Evolutionary conservation across 202 grass and related monocot genomes (phyloP).

Genomic region (Sporobolus alterniflorus): DNA sequence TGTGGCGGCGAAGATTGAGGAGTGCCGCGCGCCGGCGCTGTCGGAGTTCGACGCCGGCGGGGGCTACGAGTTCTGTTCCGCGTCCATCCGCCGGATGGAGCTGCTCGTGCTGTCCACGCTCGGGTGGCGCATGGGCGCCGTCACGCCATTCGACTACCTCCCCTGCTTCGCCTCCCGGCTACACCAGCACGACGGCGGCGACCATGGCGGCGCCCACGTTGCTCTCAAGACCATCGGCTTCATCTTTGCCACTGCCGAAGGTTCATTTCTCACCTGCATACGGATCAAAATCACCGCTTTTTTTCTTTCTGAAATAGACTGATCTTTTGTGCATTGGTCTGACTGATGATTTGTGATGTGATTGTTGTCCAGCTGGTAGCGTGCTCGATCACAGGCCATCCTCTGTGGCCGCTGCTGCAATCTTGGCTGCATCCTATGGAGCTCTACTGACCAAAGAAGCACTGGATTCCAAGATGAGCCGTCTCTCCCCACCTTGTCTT

Average conservation of each 20-base stretch:
- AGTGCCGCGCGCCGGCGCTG: slow-evolving; percentile 61
- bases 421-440: slow-evolving; percentile 72
- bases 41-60: slow-evolving; percentile 60
- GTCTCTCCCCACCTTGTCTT: slow-evolving; percentile 56
- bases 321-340: slow-evolving; percentile 25
- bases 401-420: slow-evolving; percentile 76
- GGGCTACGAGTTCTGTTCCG: slow-evolving; percentile 63
- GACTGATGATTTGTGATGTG: slow-evolving; percentile 9
- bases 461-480: slow-evolving; percentile 65
- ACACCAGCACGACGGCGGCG: slow-evolving; percentile 42
- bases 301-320: neutral
- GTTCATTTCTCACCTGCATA: slow-evolving; percentile 1
- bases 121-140: slow-evolving; percentile 78
- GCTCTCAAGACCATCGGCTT: slow-evolving; percentile 47
- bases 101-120: slow-evolving; percentile 86
- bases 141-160: slow-evolving; percentile 88
- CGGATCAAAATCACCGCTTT: neutral
- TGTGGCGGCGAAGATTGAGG: slow-evolving; percentile 92
- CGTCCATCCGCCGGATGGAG: slow-evolving; percentile 75
- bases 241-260: slow-evolving; percentile 50
- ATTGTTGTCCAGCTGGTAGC: slow-evolving; percentile 58
- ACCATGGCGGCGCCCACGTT: slow-evolving; percentile 18
- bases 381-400: slow-evolving; percentile 83
- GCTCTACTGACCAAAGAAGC: slow-evolving; percentile 62
- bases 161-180: slow-evolving; percentile 63